Percentiles rank a stretch among this genome's conserved stretches.
These are phyloP conservation scores for Ceratonia siliqua DNA, from an alignment of 306 rosid genomes.

Conservation along the genomic window DNA sequence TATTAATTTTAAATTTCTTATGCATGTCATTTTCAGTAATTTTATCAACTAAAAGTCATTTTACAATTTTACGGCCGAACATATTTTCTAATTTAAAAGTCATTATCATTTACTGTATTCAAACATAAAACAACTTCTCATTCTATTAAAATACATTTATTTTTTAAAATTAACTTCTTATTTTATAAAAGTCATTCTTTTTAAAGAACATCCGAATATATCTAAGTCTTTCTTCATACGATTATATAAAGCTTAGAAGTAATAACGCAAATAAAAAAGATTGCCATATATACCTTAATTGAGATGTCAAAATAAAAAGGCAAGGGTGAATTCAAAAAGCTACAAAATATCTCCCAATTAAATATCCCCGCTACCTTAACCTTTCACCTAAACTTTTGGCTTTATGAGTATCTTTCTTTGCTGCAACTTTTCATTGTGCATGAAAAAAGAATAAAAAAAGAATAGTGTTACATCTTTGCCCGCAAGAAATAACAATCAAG, in stretches of 20 bases:
- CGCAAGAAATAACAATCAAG: slow-evolving; percentile 37
- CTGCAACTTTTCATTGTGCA: slow-evolving; percentile 37
- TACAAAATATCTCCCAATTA: slow-evolving; percentile 45
- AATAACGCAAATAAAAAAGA: background rate
- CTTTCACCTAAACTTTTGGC: slow-evolving; percentile 60
- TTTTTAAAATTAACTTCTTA: no score
- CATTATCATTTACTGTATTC: no score
- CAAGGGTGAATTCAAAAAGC: slow-evolving; percentile 36
- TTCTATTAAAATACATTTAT: no score
- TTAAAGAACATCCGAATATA: no score
- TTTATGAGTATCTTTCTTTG: slow-evolving; percentile 30
- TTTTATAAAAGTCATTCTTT: no score
- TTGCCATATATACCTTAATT: background rate
- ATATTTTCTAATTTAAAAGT: no score
- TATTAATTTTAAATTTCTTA: no score
- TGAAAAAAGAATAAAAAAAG: slow-evolving; percentile 42
- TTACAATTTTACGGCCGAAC: no score
- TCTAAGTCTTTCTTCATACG: no score
- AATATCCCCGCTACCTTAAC: slow-evolving; percentile 21
- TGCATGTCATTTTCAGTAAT: no score
- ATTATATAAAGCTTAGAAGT: background rate
- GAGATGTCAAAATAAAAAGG: background rate
- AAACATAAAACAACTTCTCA: no score
- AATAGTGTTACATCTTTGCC: slow-evolving; percentile 35
- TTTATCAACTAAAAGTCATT: no score